These are phyloP conservation scores for Mycena citricolor DNA, from an alignment of 1,284 basidiomycete genomes.

Conservation along the genomic window DNA sequence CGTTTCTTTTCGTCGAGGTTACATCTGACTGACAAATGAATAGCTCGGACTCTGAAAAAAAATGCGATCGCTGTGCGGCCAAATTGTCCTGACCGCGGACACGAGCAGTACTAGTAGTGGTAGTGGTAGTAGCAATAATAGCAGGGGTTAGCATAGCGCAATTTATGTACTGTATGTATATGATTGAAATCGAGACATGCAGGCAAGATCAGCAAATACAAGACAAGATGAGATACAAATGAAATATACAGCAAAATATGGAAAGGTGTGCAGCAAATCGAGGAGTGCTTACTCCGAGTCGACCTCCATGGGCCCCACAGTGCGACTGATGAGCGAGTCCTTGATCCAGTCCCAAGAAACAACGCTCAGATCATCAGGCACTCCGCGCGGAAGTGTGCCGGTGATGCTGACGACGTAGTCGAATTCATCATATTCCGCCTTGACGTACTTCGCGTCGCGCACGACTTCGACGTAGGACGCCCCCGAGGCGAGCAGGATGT, in stretches of 20 bases:
- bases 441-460: constrained; percentile 36
- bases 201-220: too few relatives aligned
- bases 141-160: too few relatives aligned
- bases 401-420: constrained; percentile 72
- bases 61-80: constrained; percentile 37
- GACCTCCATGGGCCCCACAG: too few relatives aligned
- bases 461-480: constrained; percentile 64
- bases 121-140: too few relatives aligned
- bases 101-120: too few relatives aligned
- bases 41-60: constrained; percentile 38
- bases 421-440: constrained; percentile 30
- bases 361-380: constrained; percentile 33
- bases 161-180: too few relatives aligned
- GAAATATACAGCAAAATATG: neutral
- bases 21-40: too few relatives aligned
- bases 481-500: constrained; percentile 74
- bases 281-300: constrained; percentile 45
- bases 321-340: constrained; percentile 37
- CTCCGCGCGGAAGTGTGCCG: constrained; percentile 31
- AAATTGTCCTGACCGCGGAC: constrained; percentile 24
- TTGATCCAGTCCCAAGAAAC: constrained; percentile 77
- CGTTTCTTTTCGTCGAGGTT: too few relatives aligned
- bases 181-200: too few relatives aligned
- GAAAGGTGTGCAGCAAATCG: too few relatives aligned
- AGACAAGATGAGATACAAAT: constrained; percentile 5